phyloP scores from a whole-genome alignment of 1,284 basidiomycete genomes.

The Rhodotorula sp. region DNA sequence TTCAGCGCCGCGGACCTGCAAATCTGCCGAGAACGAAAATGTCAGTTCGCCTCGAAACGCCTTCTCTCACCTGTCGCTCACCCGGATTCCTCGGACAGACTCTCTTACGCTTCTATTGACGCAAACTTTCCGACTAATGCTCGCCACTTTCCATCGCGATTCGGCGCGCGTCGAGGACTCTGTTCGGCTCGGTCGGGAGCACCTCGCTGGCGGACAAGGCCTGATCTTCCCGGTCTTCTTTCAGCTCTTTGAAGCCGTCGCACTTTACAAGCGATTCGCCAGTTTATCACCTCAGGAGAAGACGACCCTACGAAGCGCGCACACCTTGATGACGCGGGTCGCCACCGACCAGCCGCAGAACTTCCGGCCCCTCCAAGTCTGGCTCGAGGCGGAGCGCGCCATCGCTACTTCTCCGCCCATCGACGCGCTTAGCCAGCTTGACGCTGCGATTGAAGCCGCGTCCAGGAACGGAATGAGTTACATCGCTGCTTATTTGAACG shows the following conservation, averaged over 20 bases:
- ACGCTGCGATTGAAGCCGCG: slow-evolving; percentile 27
- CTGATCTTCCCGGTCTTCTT: slow-evolving; percentile 31
- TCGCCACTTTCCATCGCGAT: slow-evolving; percentile 29
- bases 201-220: slow-evolving; percentile 25
- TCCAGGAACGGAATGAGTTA: slow-evolving; percentile 1
- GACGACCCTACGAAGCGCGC: slow-evolving; percentile 4
- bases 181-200: slow-evolving; percentile 13
- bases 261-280: slow-evolving; percentile 66
- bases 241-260: slow-evolving; percentile 67
- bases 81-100: slow-evolving; percentile 6
- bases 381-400: slow-evolving; percentile 34
- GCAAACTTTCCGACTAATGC: slow-evolving; percentile 33
- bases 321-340: slow-evolving; percentile 8
- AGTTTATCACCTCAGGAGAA: slow-evolving; percentile 67
- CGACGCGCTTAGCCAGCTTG: slow-evolving; percentile 13
- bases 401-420: background rate
- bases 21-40: slow-evolving; percentile 25
- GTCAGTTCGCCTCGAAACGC: background rate
- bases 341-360: slow-evolving; percentile 17
- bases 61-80: background rate
- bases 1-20: slow-evolving; percentile 27
- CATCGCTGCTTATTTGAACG: slow-evolving; percentile 30
- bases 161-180: slow-evolving; percentile 11
- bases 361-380: slow-evolving; percentile 27
- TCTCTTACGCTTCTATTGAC: slow-evolving; percentile 19